Evolutionary conservation across 371 early-diverging fungal genomes (phyloP).

Genomic region (Funneliformis caledonium): DNA sequence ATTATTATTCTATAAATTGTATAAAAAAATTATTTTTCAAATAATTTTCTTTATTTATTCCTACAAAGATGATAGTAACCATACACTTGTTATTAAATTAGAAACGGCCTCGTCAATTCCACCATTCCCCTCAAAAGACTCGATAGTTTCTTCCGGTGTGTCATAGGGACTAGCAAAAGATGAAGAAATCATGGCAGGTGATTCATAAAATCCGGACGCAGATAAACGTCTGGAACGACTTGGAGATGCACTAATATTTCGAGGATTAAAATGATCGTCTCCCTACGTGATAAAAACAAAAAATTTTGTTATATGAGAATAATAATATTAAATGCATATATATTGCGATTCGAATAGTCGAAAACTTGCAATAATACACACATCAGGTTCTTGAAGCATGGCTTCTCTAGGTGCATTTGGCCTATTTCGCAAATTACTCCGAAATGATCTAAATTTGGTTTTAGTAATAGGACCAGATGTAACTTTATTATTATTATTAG

Average conservation of each 20-base stretch:
- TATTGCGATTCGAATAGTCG: not conserved
- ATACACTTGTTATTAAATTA: not conserved
- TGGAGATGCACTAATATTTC: not conserved
- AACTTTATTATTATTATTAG: not conserved
- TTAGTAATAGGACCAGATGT: not conserved
- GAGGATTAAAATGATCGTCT: not conserved
- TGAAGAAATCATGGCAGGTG: not conserved
- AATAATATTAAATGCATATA: not conserved
- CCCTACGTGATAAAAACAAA: not conserved
- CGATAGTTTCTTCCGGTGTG: not conserved
- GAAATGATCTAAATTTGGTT: constrained; percentile 23
- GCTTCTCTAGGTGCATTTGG: not conserved
- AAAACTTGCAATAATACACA: not conserved
- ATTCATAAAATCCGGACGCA: not conserved
- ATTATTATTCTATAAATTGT: not conserved
- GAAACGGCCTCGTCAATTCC: not conserved
- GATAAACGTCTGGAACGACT: not conserved
- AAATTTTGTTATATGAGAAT: not conserved
- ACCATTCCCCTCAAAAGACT: constrained; percentile 21
- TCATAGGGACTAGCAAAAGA: not conserved
- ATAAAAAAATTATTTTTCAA: not conserved
- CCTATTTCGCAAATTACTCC: not conserved
- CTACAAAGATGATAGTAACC: not conserved
- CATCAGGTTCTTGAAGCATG: constrained; percentile 9
- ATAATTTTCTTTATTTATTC: not conserved